phyloP scores from a whole-genome alignment of 805 yeast genomes.

The Schizosaccharomyces lindneri region DNA sequence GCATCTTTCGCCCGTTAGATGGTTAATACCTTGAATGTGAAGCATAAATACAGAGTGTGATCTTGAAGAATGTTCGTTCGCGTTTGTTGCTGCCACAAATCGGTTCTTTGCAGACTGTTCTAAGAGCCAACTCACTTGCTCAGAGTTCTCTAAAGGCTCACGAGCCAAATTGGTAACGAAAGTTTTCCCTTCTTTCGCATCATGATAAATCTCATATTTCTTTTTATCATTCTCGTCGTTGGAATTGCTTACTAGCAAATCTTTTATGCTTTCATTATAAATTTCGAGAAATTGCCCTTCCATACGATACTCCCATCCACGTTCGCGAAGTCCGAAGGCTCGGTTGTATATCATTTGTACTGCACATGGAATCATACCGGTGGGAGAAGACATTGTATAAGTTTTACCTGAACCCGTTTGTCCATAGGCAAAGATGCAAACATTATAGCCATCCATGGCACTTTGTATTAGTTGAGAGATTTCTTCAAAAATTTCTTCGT shows the following conservation, averaged over 20 bases:
- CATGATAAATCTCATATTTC: slow-evolving; percentile 52
- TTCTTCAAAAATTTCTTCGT: slow-evolving; percentile 52
- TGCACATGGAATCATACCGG: slow-evolving; percentile 68
- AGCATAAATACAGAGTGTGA: slow-evolving; percentile 69
- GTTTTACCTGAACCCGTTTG: slow-evolving; percentile 95
- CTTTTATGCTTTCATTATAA: slow-evolving; percentile 61
- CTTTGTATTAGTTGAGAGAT: slow-evolving; percentile 66
- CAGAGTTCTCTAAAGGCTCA: slow-evolving; percentile 21
- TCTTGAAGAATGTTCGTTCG: slow-evolving; percentile 69
- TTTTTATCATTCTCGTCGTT: slow-evolving; percentile 9
- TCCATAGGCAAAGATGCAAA: slow-evolving; percentile 88
- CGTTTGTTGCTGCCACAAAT: slow-evolving; percentile 55
- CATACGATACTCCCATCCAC: slow-evolving; percentile 39
- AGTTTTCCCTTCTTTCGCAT: slow-evolving; percentile 27
- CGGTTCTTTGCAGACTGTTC: slow-evolving; percentile 34
- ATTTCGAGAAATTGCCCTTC: slow-evolving; percentile 68
- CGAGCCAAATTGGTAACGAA: slow-evolving; percentile 33
- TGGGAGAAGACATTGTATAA: slow-evolving; percentile 46
- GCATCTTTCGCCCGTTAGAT: slow-evolving; percentile 21
- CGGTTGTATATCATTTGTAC: slow-evolving; percentile 42
- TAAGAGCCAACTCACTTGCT: slow-evolving; percentile 27
- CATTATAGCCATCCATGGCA: slow-evolving; percentile 70
- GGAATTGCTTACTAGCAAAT: slow-evolving; percentile 23
- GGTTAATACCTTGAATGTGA: slow-evolving; percentile 29
- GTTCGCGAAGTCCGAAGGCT: slow-evolving; percentile 21